These are phyloP conservation scores for Peronospora farinosa DNA, from an alignment of 352 stramenopile species.

Conservation along the genomic window DNA sequence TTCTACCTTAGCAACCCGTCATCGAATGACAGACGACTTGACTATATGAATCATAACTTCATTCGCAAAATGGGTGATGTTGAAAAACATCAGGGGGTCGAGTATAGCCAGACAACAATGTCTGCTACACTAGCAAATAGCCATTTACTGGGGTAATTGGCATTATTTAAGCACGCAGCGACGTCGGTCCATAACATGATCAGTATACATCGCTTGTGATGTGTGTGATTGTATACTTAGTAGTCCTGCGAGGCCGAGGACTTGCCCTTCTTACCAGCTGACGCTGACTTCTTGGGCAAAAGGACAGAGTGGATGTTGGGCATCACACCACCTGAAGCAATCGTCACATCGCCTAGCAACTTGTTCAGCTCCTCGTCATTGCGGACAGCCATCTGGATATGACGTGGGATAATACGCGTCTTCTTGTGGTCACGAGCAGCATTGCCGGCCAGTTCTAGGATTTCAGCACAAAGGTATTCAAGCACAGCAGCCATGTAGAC, in stretches of 20 bases:
- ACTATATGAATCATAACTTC: slow-evolving; percentile 5
- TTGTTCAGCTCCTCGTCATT: slow-evolving; percentile 95
- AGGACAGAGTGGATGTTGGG: slow-evolving; percentile 94
- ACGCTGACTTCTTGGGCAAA: slow-evolving; percentile 81
- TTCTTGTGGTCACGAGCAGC: slow-evolving; percentile 96
- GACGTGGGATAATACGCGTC: slow-evolving; percentile 91
- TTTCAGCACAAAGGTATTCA: slow-evolving; percentile 92
- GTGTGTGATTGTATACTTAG: slow-evolving; percentile 21
- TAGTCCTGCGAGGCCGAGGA: slow-evolving; percentile 51
- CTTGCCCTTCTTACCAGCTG: slow-evolving; percentile 46
- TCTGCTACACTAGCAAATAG: not conserved
- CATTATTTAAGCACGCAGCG: too few relatives aligned
- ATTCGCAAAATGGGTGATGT: slow-evolving; percentile 34
- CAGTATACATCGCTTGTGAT: slow-evolving; percentile 3
- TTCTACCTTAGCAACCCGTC: not conserved
- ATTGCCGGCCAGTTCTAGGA: slow-evolving; percentile 93
- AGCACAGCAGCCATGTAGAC: slow-evolving; percentile 94
- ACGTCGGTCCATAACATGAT: slow-evolving; percentile 6
- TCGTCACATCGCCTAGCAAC: slow-evolving; percentile 91
- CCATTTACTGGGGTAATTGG: slow-evolving; percentile 1
- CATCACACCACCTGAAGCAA: slow-evolving; percentile 92
- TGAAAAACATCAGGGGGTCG: slow-evolving; percentile 40
- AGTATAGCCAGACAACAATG: slow-evolving; percentile 8
- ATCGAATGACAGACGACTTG: not conserved
- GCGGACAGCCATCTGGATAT: slow-evolving; percentile 93